These are phyloP conservation scores for Penicillium herquei DNA, from an alignment of 495 filamentous ascomycete genomes.

Conservation along the genomic window DNA sequence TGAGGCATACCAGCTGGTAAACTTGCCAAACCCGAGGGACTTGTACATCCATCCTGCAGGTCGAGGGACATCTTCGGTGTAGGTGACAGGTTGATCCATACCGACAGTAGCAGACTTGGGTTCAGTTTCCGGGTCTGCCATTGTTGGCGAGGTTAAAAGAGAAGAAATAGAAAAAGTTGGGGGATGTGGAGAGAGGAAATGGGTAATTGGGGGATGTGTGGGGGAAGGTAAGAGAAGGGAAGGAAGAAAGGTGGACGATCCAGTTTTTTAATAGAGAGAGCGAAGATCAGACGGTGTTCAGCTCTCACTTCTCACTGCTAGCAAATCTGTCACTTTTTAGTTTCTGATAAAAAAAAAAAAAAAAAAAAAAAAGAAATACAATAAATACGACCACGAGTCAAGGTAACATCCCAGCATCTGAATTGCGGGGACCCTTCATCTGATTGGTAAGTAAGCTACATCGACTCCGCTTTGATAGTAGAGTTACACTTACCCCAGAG, in stretches of 20 bases:
- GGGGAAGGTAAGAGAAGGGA: slow-evolving; percentile 1
- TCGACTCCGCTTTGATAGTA: slow-evolving; percentile 23
- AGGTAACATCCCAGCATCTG: slow-evolving; percentile 16
- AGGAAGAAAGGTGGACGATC: background rate
- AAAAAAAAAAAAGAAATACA: slow-evolving; percentile 1
- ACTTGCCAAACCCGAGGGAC: slow-evolving; percentile 44
- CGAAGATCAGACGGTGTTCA: too few species aligned
- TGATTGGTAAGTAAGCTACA: background rate
- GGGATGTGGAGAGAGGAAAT: background rate
- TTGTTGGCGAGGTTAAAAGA: slow-evolving; percentile 2
- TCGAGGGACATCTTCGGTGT: slow-evolving; percentile 4
- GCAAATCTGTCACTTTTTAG: background rate
- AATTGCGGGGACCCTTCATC: slow-evolving; percentile 1
- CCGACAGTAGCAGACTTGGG: slow-evolving; percentile 13
- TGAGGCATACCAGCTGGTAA: slow-evolving; percentile 67
- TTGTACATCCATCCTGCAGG: slow-evolving; percentile 52
- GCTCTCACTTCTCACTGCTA: too few species aligned
- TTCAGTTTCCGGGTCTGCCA: slow-evolving; percentile 12
- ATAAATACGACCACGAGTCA: slow-evolving; percentile 23
- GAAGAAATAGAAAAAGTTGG: background rate
- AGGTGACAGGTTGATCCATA: background rate
- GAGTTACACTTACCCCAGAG: slow-evolving; percentile 16
- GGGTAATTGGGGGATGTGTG: too few species aligned
- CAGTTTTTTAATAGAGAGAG: background rate
- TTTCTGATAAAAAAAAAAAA: background rate